phyloP scores from a whole-genome alignment of 2,329 filamentous ascomycete species.

The Penicillium sp. region DNA sequence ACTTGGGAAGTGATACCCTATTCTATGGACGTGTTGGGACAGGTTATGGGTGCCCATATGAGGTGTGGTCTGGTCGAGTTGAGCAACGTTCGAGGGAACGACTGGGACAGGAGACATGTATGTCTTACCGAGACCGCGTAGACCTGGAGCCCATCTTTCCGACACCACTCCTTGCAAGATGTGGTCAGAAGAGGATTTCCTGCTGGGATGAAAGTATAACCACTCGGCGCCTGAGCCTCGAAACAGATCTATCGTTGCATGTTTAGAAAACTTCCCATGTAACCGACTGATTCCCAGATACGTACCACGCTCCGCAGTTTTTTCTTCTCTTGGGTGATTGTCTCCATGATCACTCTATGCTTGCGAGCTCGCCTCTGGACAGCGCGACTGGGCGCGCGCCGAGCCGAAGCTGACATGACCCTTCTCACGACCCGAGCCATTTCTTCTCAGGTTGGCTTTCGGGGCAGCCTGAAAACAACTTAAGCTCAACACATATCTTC shows the following conservation, averaged over 20 bases:
- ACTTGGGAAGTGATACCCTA: constrained; percentile 66
- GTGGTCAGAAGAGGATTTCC: constrained; percentile 63
- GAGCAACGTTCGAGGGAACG: constrained; percentile 15
- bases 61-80: constrained; percentile 51
- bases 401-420: constrained; percentile 38
- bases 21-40: constrained; percentile 63
- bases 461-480: constrained; percentile 23
- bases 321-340: constrained; percentile 62
- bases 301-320: constrained; percentile 59
- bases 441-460: constrained; percentile 25
- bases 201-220: constrained; percentile 65
- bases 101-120: constrained; percentile 4
- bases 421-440: constrained; percentile 46
- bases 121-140: constrained; percentile 63
- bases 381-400: constrained; percentile 39
- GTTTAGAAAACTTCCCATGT: not conserved
- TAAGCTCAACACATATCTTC: constrained; percentile 25
- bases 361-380: constrained; percentile 43
- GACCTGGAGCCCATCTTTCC: constrained; percentile 57
- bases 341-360: constrained; percentile 63
- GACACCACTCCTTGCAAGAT: constrained; percentile 63
- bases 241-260: constrained; percentile 55
- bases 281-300: constrained; percentile 19
- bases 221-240: constrained; percentile 57
- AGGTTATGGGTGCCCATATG: constrained; percentile 56